phyloP scores from a whole-genome alignment of 495 filamentous ascomycete species.

The Penicillium angulare region DNA sequence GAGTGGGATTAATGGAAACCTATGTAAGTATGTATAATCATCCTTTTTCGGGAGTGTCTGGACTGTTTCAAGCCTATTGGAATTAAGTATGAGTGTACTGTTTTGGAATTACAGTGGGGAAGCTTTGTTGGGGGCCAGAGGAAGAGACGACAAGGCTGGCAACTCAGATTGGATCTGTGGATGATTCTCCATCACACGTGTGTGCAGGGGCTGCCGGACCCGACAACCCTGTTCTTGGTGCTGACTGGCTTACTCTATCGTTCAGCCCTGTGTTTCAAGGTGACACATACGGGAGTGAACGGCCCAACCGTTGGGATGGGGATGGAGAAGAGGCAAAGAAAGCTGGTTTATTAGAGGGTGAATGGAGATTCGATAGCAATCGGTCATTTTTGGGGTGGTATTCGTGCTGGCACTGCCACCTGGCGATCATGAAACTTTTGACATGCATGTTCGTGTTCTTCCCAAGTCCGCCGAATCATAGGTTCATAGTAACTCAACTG shows the following conservation, averaged over 20 bases:
- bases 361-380: neutral
- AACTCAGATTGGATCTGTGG: conserved; percentile 5
- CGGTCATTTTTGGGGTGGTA: too few relatives aligned
- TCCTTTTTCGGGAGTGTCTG: conserved; percentile 2
- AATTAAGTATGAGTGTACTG: neutral
- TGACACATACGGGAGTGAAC: neutral
- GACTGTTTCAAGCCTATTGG: neutral
- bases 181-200: conserved; percentile 8
- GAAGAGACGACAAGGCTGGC: neutral
- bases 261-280: conserved; percentile 9
- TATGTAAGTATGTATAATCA: conserved; percentile 11
- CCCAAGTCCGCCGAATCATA: too few relatives aligned
- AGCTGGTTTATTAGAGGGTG: too few relatives aligned
- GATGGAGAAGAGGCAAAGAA: neutral
- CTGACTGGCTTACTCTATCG: conserved; percentile 11
- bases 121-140: neutral
- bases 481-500: neutral
- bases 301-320: neutral
- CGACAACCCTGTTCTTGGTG: conserved; percentile 2
- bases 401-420: neutral
- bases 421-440: neutral
- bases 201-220: neutral
- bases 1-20: neutral
- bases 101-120: neutral
- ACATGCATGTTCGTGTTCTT: neutral